Conservation (phyloP, 129 eudicot species). For the Chrysanthemum makinoi region DNA sequence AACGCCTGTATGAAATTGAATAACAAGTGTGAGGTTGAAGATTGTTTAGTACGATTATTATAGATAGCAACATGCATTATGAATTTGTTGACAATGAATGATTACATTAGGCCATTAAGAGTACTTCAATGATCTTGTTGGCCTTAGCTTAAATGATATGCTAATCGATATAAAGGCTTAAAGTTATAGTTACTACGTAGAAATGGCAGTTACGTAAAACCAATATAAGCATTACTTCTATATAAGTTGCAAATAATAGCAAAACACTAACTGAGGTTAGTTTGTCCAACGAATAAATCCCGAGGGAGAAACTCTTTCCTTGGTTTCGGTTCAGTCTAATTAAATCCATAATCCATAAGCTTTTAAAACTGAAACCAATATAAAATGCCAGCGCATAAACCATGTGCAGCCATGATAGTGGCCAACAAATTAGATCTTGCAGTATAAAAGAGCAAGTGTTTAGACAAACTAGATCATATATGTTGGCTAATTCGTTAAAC, state of each 20-base stretch:
- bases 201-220: background rate
- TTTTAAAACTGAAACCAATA: conserved; percentile 4
- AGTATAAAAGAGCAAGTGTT: conserved; percentile 5
- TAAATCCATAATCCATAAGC: background rate
- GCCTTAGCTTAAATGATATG: conserved; percentile 7
- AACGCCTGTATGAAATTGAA: conserved; percentile 50
- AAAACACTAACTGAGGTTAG: too few species aligned
- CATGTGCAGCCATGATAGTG: conserved; percentile 29
- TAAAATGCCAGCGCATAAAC: conserved; percentile 25
- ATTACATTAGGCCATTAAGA: background rate
- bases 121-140: background rate
- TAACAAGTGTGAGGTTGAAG: conserved; percentile 15
- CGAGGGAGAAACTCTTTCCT: too few species aligned
- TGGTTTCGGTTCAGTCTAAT: too few species aligned
- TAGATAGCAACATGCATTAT: background rate
- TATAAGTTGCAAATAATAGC: too few species aligned
- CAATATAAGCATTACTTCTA: too few species aligned
- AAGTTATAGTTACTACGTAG: background rate
- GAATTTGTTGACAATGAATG: background rate
- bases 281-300: too few species aligned
- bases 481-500: conserved; percentile 16
- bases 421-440: conserved; percentile 25
- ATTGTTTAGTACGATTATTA: conserved; percentile 14
- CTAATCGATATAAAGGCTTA: background rate
- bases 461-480: conserved; percentile 12